Percentiles rank a stretch among this genome's conserved stretches.
Evolutionary conservation across 2,329 filamentous ascomycete species (phyloP).

Genomic region (Venturia oleaginea): DNA sequence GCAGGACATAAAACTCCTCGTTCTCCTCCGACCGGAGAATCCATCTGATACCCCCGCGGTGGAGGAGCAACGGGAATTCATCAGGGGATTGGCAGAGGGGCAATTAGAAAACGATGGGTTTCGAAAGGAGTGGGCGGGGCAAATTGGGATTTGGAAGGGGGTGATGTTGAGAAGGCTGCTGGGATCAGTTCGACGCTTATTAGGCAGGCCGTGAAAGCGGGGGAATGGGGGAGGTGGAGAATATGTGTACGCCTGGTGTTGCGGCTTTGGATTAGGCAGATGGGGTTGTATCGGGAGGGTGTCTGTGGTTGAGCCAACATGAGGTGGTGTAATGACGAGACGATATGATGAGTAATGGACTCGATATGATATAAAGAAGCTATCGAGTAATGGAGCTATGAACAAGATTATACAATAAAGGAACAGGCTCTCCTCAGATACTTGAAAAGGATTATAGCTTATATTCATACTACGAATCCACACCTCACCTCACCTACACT

Average conservation of each 20-base stretch:
- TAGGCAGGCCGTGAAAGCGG: constrained; percentile 44
- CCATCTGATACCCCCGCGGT: constrained; percentile 19
- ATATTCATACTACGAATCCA: too few relatives aligned
- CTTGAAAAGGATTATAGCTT: too few relatives aligned
- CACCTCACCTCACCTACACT: too few relatives aligned
- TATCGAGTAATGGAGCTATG: too few relatives aligned
- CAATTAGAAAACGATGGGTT: constrained; percentile 47
- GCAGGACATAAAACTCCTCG: constrained; percentile 49
- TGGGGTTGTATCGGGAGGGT: constrained; percentile 47
- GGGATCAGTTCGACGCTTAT: constrained; percentile 53
- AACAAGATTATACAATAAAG: too few relatives aligned
- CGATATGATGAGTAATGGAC: neutral
- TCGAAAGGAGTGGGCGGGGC: constrained; percentile 46
- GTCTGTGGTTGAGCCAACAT: too few relatives aligned
- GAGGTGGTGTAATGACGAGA: too few relatives aligned
- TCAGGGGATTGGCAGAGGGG: constrained; percentile 39
- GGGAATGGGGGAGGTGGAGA: constrained; percentile 39
- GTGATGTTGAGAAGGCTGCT: constrained; percentile 22
- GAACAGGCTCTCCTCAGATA: too few relatives aligned
- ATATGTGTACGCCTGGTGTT: constrained; percentile 50
- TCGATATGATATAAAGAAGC: too few relatives aligned
- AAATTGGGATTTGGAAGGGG: constrained; percentile 51
- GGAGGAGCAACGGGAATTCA: constrained; percentile 46
- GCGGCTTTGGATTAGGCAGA: constrained; percentile 46
- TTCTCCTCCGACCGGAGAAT: constrained; percentile 48